Evolutionary conservation across 2,329 filamentous ascomycete genomes (phyloP).

Genomic region (Pseudodiploospora longispora): DNA sequence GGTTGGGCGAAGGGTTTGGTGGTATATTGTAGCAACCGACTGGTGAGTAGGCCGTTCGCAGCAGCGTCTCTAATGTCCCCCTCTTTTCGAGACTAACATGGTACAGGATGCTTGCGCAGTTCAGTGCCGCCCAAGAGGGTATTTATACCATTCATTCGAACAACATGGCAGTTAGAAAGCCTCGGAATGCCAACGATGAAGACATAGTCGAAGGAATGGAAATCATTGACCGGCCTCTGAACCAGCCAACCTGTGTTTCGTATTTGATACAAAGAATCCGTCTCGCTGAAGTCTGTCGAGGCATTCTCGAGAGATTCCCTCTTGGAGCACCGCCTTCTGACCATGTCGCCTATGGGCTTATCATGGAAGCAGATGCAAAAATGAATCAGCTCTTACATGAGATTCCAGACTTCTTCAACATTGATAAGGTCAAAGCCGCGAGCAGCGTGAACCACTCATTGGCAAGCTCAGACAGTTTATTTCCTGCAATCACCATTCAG

Average conservation of each 20-base stretch:
- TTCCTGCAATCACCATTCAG: constrained; percentile 19
- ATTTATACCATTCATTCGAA: constrained; percentile 28
- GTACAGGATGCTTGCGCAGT: constrained; percentile 27
- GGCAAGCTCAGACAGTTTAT: constrained; percentile 13
- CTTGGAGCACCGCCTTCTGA: constrained; percentile 19
- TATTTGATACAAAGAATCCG: constrained; percentile 30
- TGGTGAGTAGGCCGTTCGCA: constrained; percentile 21
- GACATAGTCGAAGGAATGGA: constrained; percentile 24
- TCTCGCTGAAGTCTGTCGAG: constrained; percentile 28
- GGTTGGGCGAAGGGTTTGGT: constrained; percentile 35
- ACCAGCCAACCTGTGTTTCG: constrained; percentile 26
- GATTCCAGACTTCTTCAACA: constrained; percentile 21
- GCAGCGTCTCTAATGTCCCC: not conserved
- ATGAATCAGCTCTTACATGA: constrained; percentile 20
- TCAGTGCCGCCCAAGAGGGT: constrained; percentile 26
- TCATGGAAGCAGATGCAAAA: constrained; percentile 24
- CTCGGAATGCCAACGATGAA: constrained; percentile 30
- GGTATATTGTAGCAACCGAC: constrained; percentile 33
- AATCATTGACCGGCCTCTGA: constrained; percentile 19
- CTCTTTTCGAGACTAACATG: not conserved
- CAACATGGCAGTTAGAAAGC: constrained; percentile 31
- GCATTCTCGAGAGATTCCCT: constrained; percentile 24
- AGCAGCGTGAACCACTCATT: not conserved
- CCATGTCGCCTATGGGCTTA: constrained; percentile 20
- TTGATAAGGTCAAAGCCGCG: constrained; percentile 6